These are phyloP conservation scores for Rubia yunnanensis DNA, from an alignment of 257 asterid species.

Conservation along the genomic window DNA sequence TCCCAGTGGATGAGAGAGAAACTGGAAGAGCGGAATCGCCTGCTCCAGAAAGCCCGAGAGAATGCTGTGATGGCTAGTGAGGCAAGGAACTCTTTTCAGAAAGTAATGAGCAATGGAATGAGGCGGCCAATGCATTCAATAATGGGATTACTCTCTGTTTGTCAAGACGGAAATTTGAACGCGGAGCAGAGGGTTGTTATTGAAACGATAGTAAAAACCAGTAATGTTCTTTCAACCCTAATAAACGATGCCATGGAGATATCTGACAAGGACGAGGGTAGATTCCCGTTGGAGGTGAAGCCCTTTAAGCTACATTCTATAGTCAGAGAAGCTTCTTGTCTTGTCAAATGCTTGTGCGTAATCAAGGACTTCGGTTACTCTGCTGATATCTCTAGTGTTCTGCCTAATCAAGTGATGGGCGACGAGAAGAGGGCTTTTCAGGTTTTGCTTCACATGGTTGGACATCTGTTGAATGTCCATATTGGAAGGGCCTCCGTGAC, in stretches of 20 bases:
- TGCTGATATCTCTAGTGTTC: conserved; percentile 22
- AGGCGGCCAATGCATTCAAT: conserved; percentile 43
- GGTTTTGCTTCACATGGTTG: conserved; percentile 39
- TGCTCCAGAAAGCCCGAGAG: conserved; percentile 32
- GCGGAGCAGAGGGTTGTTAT: conserved; percentile 31
- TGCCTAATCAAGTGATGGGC: conserved; percentile 39
- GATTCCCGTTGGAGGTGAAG: conserved; percentile 28
- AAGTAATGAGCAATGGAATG: conserved; percentile 44
- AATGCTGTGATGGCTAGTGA: conserved; percentile 40
- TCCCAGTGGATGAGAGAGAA: conserved; percentile 34
- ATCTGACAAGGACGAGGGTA: conserved; percentile 41
- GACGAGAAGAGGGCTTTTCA: conserved; percentile 40
- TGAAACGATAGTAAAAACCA: conserved; percentile 28
- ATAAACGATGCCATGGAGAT: conserved; percentile 39
- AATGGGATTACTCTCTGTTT: conserved; percentile 28
- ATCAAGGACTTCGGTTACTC: conserved; percentile 31
- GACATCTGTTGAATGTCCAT: conserved; percentile 32
- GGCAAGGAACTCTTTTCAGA: conserved; percentile 35
- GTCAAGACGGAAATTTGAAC: conserved; percentile 21
- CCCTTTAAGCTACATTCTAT: conserved; percentile 31
- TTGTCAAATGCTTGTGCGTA: conserved; percentile 31
- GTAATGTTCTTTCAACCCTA: conserved; percentile 30
- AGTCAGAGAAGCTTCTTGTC: conserved; percentile 34
- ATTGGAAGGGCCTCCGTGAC: conserved; percentile 27
- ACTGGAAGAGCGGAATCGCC: conserved; percentile 28